Base-by-base conservation (phyloP, 2,329 filamentous ascomycete genomes). In the Hypoxylon sp. region DNA sequence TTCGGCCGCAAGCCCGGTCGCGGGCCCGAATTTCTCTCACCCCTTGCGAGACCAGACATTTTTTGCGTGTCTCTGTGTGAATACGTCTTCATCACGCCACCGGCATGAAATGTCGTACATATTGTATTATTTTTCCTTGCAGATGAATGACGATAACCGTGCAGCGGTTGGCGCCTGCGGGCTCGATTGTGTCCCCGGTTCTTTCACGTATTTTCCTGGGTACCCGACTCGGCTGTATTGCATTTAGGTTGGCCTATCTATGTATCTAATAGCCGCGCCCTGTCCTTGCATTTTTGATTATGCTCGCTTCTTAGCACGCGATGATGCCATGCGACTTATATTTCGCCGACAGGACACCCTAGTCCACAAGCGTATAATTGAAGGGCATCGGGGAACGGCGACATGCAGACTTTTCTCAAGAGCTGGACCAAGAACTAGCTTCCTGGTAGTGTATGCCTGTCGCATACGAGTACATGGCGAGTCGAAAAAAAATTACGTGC, bases 171-270 rank as follows among this genome's bases (percentile, higher is more conserved):
- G 69, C 60, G 66, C 38, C 63, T 67, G 61, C 41, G 66, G 63
- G 65, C 60, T 67, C 63, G 60, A 19, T 50, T 34, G 59, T 61
- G 46, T 57, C 68, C 65, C 60, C 69, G 65, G 66, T 67, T 66
- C 55, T 65, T 71, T 50, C 67, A 66, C 64, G 59, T 62, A 72
- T 65, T 59, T 67, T 58, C 61, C 67, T 62, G 34, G 67, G 64
- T 68, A 72, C 68, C 70, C 68, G 68, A 72, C 65, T 71, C 72
- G 74, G 73, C 72, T 74, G 74, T 75, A 74, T 73, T 73, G 72
- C 64, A 63, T 52, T 46, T 70, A 68, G 71, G 64, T 62, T 59
- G 55, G 65, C 51, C 58, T 57, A 43, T 53, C 46, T 65, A 43
- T 53, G 41, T 65, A 51, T 69, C 63, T 66, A 67, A 69, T 75